A percentile compares a stretch with the other conserved stretches of the same genome.
These are phyloP conservation scores for Datura wrightii DNA, from an alignment of 257 asterid species.

Conservation along the genomic window DNA sequence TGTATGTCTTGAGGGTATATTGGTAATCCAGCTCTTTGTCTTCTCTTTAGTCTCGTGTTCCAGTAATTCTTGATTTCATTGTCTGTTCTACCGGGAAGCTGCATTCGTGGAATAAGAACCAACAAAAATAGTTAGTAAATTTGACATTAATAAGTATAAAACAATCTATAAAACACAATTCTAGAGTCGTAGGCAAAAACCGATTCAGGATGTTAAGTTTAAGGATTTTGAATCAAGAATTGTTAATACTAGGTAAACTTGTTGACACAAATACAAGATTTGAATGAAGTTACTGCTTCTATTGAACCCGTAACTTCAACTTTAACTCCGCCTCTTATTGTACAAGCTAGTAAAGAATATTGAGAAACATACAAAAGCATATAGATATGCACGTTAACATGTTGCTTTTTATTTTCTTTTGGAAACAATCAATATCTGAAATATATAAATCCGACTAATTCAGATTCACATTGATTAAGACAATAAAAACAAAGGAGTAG, in stretches of 20 bases:
- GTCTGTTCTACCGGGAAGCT: conserved; percentile 53
- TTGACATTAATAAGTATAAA: neutral
- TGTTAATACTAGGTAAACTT: too few relatives aligned
- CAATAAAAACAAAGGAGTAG: neutral
- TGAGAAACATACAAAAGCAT: neutral
- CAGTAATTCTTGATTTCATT: conserved; percentile 28
- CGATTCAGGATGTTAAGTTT: neutral
- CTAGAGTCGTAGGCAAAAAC: neutral
- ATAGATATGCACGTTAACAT: neutral
- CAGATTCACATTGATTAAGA: neutral
- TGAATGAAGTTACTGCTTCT: too few relatives aligned
- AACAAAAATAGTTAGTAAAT: neutral
- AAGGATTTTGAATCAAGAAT: neutral
- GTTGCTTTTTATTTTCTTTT: neutral
- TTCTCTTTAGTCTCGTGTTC: conserved; percentile 30
- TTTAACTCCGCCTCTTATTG: too few relatives aligned
- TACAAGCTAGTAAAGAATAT: too few relatives aligned
- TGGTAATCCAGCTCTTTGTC: conserved; percentile 31
- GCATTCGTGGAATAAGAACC: neutral
- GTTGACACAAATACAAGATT: too few relatives aligned
- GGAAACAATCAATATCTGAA: neutral
- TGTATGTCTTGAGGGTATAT: conserved; percentile 31
- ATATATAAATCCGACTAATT: neutral
- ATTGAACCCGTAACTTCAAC: too few relatives aligned
- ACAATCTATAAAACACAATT: neutral